phyloP scores from a whole-genome alignment of 2,329 filamentous ascomycete genomes.

The Cordyceps farinosa region DNA sequence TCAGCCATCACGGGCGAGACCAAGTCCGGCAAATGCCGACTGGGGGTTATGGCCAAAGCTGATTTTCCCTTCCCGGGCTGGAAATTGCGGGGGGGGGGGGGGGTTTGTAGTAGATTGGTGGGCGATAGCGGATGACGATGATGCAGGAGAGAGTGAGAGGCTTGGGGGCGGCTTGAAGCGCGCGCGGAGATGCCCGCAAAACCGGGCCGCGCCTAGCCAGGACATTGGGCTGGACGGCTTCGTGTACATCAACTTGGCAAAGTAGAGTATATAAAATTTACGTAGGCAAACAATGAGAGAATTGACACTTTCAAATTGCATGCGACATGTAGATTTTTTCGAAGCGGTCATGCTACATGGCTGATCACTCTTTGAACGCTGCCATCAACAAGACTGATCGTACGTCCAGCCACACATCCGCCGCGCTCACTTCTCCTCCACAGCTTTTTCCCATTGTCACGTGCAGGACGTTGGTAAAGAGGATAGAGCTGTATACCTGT shows the following conservation, averaged over 20 bases:
- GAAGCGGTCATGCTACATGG: too few relatives aligned
- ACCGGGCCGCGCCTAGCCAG: background rate
- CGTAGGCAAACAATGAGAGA: too few relatives aligned
- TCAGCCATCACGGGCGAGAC: background rate
- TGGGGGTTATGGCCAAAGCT: background rate
- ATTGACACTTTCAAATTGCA: background rate
- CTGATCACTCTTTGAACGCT: too few relatives aligned
- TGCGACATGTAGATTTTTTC: background rate
- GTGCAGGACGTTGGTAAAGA: background rate
- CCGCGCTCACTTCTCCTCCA: too few relatives aligned
- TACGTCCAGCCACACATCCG: too few relatives aligned
- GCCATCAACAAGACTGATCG: too few relatives aligned
- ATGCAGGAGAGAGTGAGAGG: background rate
- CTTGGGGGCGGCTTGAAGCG: background rate
- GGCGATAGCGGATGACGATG: background rate
- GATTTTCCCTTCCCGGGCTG: background rate
- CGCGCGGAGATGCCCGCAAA: constrained; percentile 4
- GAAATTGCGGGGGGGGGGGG: too few relatives aligned
- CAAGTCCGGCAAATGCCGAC: background rate
- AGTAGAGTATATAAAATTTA: background rate
- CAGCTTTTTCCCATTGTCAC: background rate
- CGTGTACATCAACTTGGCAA: background rate
- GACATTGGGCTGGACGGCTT: background rate
- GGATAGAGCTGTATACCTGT: background rate
- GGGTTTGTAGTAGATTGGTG: background rate